phyloP scores from a whole-genome alignment of 2,329 filamentous ascomycete genomes.

The Aspergillus floridensis region DNA sequence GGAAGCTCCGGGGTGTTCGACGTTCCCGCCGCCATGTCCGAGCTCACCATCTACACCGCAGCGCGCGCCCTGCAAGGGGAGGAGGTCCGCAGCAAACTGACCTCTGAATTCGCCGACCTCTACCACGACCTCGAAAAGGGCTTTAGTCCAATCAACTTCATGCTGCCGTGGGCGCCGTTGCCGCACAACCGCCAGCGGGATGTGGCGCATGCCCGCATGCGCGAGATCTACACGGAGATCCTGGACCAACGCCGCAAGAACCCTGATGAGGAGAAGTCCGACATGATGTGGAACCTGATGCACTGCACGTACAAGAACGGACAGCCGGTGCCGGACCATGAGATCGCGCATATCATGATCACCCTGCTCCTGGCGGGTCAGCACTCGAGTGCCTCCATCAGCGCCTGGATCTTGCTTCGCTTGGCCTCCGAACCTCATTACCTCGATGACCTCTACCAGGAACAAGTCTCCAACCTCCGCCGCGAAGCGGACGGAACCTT shows the following conservation, averaged over 20 bases:
- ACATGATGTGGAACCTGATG: slow-evolving; percentile 83
- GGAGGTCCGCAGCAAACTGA: slow-evolving; percentile 70
- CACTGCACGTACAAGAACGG: slow-evolving; percentile 73
- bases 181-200: slow-evolving; percentile 74
- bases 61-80: slow-evolving; percentile 71
- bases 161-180: slow-evolving; percentile 74
- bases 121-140: slow-evolving; percentile 80
- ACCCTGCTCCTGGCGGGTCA: slow-evolving; percentile 81
- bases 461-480: slow-evolving; percentile 58
- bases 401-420: slow-evolving; percentile 72
- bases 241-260: slow-evolving; percentile 61
- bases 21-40: slow-evolving; percentile 65
- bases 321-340: slow-evolving; percentile 64
- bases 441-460: slow-evolving; percentile 66
- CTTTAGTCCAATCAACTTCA: slow-evolving; percentile 78
- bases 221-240: slow-evolving; percentile 67
- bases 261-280: slow-evolving; percentile 43
- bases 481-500: slow-evolving; percentile 35
- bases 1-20: slow-evolving; percentile 61
- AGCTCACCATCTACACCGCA: slow-evolving; percentile 80
- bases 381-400: slow-evolving; percentile 75
- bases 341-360: slow-evolving; percentile 84
- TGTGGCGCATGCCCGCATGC: slow-evolving; percentile 67
- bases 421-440: slow-evolving; percentile 69
- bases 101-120: slow-evolving; percentile 68